Conservation (phyloP, 2,329 filamentous ascomycete species). For the Calonectria pseudoreteaudii region DNA sequence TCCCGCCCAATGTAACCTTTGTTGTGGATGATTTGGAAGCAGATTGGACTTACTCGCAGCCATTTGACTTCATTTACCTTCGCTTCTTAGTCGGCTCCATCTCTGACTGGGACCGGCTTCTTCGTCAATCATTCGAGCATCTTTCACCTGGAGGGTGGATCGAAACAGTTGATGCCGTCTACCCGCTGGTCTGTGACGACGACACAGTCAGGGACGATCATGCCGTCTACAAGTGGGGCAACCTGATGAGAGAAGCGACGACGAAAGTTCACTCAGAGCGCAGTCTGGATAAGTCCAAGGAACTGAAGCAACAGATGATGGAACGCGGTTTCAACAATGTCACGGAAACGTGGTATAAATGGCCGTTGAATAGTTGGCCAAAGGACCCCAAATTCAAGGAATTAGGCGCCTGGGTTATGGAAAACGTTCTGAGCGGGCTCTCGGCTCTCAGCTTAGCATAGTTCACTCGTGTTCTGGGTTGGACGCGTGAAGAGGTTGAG, state of each 20-base stretch:
- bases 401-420: background rate
- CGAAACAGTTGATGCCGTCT: slow-evolving; percentile 12
- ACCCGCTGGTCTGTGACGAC: slow-evolving; percentile 13
- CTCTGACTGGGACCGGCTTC: slow-evolving; percentile 9
- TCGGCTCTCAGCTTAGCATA: slow-evolving; percentile 8
- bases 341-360: background rate
- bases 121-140: background rate
- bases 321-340: slow-evolving; percentile 5
- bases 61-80: slow-evolving; percentile 17
- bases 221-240: slow-evolving; percentile 11
- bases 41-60: slow-evolving; percentile 9
- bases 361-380: slow-evolving; percentile 17
- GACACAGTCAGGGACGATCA: background rate
- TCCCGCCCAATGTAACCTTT: slow-evolving; percentile 3
- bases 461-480: slow-evolving; percentile 1
- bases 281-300: background rate
- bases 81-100: slow-evolving; percentile 16
- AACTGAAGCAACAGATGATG: slow-evolving; percentile 16
- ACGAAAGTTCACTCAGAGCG: slow-evolving; percentile 3
- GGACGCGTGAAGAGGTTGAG: slow-evolving; percentile 16
- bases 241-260: slow-evolving; percentile 8
- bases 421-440: slow-evolving; percentile 12
- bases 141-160: slow-evolving; percentile 13
- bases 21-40: slow-evolving; percentile 10
- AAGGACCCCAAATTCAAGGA: slow-evolving; percentile 13